Evolutionary conservation across 345 rosid genomes (phyloP), one percentile per base, ranked within the genome.

Genomic region (Euphorbia lathyris): DNA sequence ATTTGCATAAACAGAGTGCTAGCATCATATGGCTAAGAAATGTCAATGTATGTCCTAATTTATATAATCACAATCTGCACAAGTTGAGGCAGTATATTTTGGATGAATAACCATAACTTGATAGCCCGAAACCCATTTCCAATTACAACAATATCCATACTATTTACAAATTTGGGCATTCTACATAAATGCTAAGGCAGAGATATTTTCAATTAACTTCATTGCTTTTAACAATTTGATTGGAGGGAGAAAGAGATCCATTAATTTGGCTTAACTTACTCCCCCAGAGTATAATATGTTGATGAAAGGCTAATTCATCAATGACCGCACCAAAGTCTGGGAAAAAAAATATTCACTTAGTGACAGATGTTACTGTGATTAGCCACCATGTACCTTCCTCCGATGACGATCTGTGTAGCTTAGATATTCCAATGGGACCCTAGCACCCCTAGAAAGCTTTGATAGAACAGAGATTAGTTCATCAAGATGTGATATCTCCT

Each of bases 371-470:
- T 43, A 52, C 67, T 4, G 26, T 9, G 4, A 10, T 13, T 13
- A 48, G 56, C 22, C 40, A 29, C 53, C 57, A 47, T 47, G 29
- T 76, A 95, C 99, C 99, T 95, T 95, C 75, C 88, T 84, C 66
- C 96, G 90, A 85, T 95, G 93, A 69, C 97, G 97, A 83, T 95
- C 97, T 30, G 27, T 74, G 81, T 90, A 83, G 79, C 88, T 88
- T 76, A 92, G 71, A 79, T 91, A 95, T 74, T 92, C 97, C 70
- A 95, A 87, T 70, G 99, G 99, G 58, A 92, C 94, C 58, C 94
- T 88, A 72, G 89, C 88, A 78, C 99, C 97, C 74, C 79, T 82
- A 27, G 86, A 80, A 7, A 95, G 81, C 85, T 85, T 90, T 65
- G 93, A 82, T 53, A 95, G 69, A 77, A 85, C 85, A 66, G 82